Conservation (phyloP, 495 filamentous ascomycete genomes). For the Podospora fimiseda region DNA sequence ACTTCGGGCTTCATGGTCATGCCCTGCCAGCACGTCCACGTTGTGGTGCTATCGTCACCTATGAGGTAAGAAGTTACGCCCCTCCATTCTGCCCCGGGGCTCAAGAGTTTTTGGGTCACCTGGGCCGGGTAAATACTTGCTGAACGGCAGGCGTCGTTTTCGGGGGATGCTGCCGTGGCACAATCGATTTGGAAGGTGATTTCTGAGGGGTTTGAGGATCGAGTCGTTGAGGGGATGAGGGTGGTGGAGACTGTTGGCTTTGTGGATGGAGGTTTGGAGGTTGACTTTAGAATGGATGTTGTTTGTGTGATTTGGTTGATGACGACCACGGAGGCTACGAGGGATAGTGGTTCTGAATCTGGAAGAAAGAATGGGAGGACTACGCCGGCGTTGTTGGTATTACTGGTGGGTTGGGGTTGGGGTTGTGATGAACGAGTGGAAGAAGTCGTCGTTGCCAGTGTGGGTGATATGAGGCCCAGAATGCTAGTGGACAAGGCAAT, state of each 20-base stretch:
- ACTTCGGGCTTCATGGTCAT: not conserved
- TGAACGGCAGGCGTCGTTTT: not conserved
- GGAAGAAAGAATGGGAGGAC: not conserved
- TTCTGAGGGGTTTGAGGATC: not conserved
- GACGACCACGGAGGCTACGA: not conserved
- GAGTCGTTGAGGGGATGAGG: not conserved
- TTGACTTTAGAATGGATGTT: not conserved
- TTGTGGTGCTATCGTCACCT: not conserved
- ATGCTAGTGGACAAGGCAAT: not conserved
- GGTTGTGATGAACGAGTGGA: not conserved
- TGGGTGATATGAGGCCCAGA: not conserved
- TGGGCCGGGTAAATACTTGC: not conserved
- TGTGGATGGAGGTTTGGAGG: not conserved
- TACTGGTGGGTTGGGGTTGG: not conserved
- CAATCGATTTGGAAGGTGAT: not conserved
- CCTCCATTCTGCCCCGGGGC: not conserved
- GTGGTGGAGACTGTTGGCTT: not conserved
- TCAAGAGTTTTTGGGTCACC: not conserved
- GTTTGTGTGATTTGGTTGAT: not conserved
- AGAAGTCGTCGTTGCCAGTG: not conserved
- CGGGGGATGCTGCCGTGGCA: not conserved
- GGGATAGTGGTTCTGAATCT: not conserved
- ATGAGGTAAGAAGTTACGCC: not conserved
- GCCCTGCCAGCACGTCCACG: not conserved
- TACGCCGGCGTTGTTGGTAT: not conserved